Evolutionary conservation across 495 filamentous ascomycete genomes (phyloP).

Genomic region (Massariosphaeria phaeospora): DNA sequence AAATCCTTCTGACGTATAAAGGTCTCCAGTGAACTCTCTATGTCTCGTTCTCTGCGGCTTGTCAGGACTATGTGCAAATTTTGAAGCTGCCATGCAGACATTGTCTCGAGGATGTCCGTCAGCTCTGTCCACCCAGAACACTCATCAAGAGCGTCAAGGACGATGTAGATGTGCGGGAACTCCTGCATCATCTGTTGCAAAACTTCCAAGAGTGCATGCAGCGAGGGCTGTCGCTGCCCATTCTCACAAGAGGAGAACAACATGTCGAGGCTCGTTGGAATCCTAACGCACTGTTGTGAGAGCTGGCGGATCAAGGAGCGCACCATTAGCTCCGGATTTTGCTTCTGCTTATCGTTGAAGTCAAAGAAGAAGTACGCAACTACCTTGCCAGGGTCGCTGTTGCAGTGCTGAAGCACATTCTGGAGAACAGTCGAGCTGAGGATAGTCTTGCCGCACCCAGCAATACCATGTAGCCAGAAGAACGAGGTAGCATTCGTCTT

Average conservation of each 20-base stretch:
- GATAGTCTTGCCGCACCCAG: background rate
- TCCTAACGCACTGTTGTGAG: background rate
- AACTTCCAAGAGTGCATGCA: background rate
- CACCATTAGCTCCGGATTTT: background rate
- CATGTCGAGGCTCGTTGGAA: background rate
- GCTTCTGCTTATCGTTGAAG: background rate
- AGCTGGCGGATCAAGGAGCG: background rate
- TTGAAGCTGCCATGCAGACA: constrained; percentile 7
- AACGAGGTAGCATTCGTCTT: background rate
- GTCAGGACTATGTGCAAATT: constrained; percentile 21
- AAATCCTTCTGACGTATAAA: background rate
- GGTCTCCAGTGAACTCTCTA: constrained; percentile 9
- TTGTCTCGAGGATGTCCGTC: background rate
- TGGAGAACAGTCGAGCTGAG: background rate
- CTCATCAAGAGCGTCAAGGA: background rate
- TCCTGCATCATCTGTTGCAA: background rate
- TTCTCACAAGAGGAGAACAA: background rate
- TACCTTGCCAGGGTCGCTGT: background rate
- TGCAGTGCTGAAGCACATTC: background rate
- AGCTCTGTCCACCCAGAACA: background rate
- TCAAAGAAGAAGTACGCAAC: background rate
- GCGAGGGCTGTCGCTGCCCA: background rate
- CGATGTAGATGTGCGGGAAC: background rate
- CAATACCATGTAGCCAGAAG: background rate
- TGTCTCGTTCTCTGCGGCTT: constrained; percentile 21